A percentile compares a stretch with the other conserved stretches of the same genome.
Evolutionary conservation across 805 yeast genomes (phyloP).

Genomic region (Ogataea dorogensis): DNA sequence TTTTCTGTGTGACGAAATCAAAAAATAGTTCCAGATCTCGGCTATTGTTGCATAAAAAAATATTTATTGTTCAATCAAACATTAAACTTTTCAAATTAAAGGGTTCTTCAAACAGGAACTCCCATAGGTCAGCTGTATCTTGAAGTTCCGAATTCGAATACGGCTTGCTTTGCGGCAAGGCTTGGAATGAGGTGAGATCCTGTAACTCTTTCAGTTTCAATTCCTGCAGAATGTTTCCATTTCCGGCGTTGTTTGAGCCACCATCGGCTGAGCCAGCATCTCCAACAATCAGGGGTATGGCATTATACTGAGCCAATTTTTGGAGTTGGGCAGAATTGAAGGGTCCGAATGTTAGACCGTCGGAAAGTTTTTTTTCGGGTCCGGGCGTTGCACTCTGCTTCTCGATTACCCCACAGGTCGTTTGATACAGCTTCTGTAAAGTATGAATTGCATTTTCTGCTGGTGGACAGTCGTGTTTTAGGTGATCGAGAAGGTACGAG

Average conservation of each 20-base stretch:
- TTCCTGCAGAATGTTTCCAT: slow-evolving; percentile 5
- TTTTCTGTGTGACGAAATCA: too few species aligned
- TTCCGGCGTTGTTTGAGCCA: slow-evolving; percentile 1
- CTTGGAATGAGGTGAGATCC: not conserved
- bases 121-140: slow-evolving; percentile 14
- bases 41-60: not conserved
- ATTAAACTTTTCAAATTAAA: slow-evolving; percentile 15
- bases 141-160: not conserved
- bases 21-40: too few species aligned
- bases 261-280: not conserved
- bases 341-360: slow-evolving; percentile 2
- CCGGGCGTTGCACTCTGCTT: not conserved
- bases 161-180: not conserved
- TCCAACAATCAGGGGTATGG: slow-evolving; percentile 4
- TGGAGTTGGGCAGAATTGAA: slow-evolving; percentile 1
- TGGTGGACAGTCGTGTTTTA: slow-evolving; percentile 21
- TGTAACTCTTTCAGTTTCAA: slow-evolving; percentile 4
- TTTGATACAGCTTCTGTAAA: slow-evolving; percentile 7
- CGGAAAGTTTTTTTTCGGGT: not conserved
- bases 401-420: slow-evolving; percentile 6
- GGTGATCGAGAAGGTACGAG: slow-evolving; percentile 6
- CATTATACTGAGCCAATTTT: slow-evolving; percentile 2
- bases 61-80: slow-evolving; percentile 10
- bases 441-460: slow-evolving; percentile 17
- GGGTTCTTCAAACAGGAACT: slow-evolving; percentile 17